Conservation (phyloP, 352 stramenopile species). For the Thalassiosira oceanica region DNA sequence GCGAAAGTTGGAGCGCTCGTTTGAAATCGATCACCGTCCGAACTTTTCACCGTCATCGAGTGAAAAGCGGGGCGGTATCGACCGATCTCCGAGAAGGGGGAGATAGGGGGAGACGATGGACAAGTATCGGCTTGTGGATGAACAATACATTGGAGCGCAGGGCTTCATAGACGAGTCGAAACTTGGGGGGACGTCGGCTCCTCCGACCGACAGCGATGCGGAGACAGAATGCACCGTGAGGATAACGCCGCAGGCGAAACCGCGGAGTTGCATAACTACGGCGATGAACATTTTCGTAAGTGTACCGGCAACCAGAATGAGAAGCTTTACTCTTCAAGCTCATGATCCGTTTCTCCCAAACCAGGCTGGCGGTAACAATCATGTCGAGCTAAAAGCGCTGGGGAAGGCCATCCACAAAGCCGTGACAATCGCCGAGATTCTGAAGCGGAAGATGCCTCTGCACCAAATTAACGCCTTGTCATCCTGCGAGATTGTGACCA, state of each 20-base stretch:
- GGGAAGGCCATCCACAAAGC: constrained; percentile 81
- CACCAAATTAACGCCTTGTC: constrained; percentile 76
- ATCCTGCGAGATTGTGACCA: constrained; percentile 76
- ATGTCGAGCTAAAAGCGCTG: constrained; percentile 79
- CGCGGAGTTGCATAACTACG: constrained; percentile 80
- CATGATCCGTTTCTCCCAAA: background rate
- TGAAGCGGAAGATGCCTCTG: constrained; percentile 80
- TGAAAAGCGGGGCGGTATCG: no score
- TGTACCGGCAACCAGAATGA: constrained; percentile 1
- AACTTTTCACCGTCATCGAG: no score
- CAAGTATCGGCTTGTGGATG: constrained; percentile 79
- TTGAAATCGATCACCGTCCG: no score
- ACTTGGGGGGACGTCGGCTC: no score
- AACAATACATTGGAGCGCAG: constrained; percentile 51
- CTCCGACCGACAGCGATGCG: no score
- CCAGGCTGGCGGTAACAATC: constrained; percentile 50
- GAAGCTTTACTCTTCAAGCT: no score
- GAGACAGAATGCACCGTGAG: constrained; percentile 52
- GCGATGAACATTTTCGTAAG: constrained; percentile 77
- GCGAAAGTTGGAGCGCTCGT: no score
- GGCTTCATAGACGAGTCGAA: constrained; percentile 49
- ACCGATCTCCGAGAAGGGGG: no score
- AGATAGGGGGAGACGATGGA: no score
- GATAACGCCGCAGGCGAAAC: constrained; percentile 80
- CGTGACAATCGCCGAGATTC: constrained; percentile 79